A percentile compares a stretch with the other conserved stretches of the same genome.
phyloP scores from a whole-genome alignment of 257 asterid species.

The Galeopsis tetrahit region DNA sequence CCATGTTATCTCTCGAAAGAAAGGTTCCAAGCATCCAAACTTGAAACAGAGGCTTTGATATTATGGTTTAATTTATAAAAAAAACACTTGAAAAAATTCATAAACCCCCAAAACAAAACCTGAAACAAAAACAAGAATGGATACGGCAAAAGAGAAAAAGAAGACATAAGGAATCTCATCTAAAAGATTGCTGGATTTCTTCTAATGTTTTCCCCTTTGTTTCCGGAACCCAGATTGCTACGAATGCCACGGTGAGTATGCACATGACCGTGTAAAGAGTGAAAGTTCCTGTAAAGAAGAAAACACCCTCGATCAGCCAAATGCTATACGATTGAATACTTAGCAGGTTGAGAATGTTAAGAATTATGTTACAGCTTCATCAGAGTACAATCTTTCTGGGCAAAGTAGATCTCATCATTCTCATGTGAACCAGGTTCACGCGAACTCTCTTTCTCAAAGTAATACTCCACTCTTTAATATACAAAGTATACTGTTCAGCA shows the following conservation, averaged over 20 bases:
- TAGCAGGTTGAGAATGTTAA: neutral
- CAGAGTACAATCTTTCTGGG: no score
- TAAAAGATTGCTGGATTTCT: conserved; percentile 75
- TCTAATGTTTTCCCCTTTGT: conserved; percentile 85
- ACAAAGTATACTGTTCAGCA: no score
- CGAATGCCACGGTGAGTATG: conserved; percentile 52
- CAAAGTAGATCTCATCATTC: no score
- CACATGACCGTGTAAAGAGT: conserved; percentile 51
- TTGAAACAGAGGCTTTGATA: neutral
- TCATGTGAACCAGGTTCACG: no score
- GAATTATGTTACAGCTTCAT: neutral
- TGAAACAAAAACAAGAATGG: conserved; percentile 7
- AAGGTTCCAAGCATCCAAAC: neutral
- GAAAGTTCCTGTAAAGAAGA: conserved; percentile 64
- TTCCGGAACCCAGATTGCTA: conserved; percentile 74
- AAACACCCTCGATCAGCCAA: neutral
- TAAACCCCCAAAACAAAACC: neutral
- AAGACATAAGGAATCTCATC: conserved; percentile 38
- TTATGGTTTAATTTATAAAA: neutral
- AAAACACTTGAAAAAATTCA: neutral
- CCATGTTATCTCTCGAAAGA: neutral
- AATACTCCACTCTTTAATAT: no score
- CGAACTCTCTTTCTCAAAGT: no score
- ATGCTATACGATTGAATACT: neutral
- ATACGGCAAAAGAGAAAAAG: neutral